phyloP scores from a whole-genome alignment of 257 asterid species.

The Dorcoceras hygrometricum region DNA sequence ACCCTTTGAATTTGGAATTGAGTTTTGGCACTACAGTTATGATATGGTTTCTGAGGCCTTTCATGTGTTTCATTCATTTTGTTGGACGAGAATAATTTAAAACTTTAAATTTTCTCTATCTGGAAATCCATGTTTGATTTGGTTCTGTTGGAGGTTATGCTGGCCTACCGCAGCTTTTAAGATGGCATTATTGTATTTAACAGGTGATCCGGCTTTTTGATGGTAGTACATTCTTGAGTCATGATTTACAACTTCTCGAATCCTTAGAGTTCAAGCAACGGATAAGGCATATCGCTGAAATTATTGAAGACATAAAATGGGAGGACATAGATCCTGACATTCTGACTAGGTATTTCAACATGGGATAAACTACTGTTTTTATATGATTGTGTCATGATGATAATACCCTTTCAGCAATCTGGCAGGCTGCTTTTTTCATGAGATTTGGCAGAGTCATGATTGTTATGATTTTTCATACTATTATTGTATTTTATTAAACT shows the following conservation, averaged over 20 bases:
- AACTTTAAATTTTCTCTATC: conserved; percentile 8
- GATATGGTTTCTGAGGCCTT: neutral
- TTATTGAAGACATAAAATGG: conserved; percentile 87
- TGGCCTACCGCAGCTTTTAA: conserved; percentile 15
- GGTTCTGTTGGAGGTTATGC: conserved; percentile 18
- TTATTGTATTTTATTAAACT: conserved; percentile 16
- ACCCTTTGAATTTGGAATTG: conserved; percentile 12
- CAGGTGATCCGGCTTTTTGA: conserved; percentile 67
- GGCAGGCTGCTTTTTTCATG: neutral
- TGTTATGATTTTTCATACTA: neutral
- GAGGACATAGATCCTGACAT: conserved; percentile 78
- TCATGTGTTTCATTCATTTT: conserved; percentile 2
- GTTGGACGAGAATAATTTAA: neutral
- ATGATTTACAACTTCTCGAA: conserved; percentile 91
- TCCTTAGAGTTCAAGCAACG: conserved; percentile 93
- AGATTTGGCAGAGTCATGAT: conserved; percentile 9
- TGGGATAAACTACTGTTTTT: conserved; percentile 20
- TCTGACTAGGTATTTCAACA: conserved; percentile 63
- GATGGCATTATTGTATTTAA: conserved; percentile 25
- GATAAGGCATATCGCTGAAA: conserved; percentile 73
- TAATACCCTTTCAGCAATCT: conserved; percentile 6
- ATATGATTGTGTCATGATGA: neutral
- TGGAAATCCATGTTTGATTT: conserved; percentile 14
- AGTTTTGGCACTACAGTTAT: conserved; percentile 10
- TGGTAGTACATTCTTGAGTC: conserved; percentile 64